phyloP scores from a whole-genome alignment of 2,329 filamentous ascomycete genomes.

The Diplodia seriata region DNA sequence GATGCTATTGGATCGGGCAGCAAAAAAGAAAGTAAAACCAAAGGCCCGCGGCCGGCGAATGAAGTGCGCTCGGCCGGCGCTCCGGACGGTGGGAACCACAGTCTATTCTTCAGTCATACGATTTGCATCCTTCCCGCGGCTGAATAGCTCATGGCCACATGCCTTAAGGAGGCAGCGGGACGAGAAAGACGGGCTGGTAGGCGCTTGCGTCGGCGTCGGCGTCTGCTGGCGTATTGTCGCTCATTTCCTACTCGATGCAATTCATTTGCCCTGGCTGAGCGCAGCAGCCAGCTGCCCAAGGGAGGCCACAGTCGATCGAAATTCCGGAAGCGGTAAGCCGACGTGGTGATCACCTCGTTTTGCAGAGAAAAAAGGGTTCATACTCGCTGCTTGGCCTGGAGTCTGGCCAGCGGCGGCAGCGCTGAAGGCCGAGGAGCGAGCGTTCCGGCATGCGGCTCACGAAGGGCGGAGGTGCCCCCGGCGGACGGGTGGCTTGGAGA shows the following conservation, averaged over 20 bases:
- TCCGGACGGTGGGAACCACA: not conserved
- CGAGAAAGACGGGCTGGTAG: not conserved
- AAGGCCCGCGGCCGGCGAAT: not conserved
- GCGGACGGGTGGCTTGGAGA: not conserved
- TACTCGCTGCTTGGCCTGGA: not conserved
- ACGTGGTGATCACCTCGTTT: slow-evolving; percentile 6
- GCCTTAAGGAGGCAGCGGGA: not conserved
- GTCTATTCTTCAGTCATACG: slow-evolving; percentile 8
- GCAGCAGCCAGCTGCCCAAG: not conserved
- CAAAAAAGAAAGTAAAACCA: not conserved
- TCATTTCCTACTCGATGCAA: not conserved
- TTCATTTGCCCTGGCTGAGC: not conserved
- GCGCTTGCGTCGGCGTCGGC: not conserved
- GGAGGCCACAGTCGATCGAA: slow-evolving; percentile 26
- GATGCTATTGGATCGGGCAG: not conserved
- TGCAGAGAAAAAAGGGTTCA: slow-evolving; percentile 15
- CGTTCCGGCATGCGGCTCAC: not conserved
- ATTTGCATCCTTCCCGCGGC: slow-evolving; percentile 1
- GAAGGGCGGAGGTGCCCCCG: slow-evolving; percentile 2
- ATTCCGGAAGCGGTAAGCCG: slow-evolving; percentile 29
- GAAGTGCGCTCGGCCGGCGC: not conserved
- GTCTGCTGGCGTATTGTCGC: not conserved
- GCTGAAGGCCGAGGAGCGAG: slow-evolving; percentile 1
- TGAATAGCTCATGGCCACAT: not conserved
- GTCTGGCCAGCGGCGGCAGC: not conserved